Evolutionary conservation across 225 moss, liverwort and hornwort genomes (phyloP).

Genomic region (Asterella californica): DNA sequence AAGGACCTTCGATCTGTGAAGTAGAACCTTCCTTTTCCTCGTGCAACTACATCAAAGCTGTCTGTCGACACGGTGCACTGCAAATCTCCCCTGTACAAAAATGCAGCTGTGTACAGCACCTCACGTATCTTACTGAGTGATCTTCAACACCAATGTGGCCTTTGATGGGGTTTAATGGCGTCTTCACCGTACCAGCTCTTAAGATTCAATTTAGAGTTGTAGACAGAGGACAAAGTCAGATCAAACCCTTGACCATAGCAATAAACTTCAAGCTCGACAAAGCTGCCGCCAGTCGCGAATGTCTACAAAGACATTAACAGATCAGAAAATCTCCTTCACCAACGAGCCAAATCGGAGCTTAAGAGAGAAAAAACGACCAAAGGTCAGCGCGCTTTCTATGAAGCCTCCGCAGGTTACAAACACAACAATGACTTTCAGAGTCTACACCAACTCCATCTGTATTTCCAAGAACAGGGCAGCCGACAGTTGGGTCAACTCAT

Average conservation of each 20-base stretch:
- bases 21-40: not conserved
- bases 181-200: not conserved
- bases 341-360: conserved; percentile 11
- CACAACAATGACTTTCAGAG: not conserved
- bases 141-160: not conserved
- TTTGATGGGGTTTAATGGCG: not conserved
- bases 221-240: not conserved
- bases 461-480: not conserved
- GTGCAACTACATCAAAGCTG: not conserved
- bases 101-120: not conserved
- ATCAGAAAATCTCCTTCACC: not conserved
- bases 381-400: conserved; percentile 3
- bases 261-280: not conserved
- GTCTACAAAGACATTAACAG: not conserved
- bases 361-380: not conserved
- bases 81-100: not conserved
- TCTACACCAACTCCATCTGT: not conserved
- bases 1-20: not conserved
- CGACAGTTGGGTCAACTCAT: not conserved
- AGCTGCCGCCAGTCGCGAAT: not conserved
- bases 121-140: not conserved
- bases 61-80: too few species aligned
- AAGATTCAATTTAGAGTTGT: not conserved
- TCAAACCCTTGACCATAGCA: not conserved
- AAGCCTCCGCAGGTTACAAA: not conserved